These are phyloP conservation scores for Bretziella fagacearum DNA, from an alignment of 2,329 filamentous ascomycete genomes.

Conservation along the genomic window DNA sequence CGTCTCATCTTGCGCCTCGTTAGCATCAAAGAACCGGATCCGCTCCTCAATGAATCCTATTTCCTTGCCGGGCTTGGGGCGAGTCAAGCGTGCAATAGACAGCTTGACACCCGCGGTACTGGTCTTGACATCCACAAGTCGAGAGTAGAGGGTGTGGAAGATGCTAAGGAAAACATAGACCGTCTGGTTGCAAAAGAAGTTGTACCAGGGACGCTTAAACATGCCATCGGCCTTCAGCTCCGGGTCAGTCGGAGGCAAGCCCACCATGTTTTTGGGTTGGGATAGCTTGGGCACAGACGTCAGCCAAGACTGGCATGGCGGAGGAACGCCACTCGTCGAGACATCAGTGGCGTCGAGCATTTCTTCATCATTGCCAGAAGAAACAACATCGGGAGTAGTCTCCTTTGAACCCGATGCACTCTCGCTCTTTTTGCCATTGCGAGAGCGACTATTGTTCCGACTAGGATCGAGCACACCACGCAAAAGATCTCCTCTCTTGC, in stretches of 20 bases:
- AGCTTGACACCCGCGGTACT: slow-evolving; percentile 55
- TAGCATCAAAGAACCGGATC: slow-evolving; percentile 50
- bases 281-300: slow-evolving; percentile 41
- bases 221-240: slow-evolving; percentile 61
- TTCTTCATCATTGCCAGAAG: slow-evolving; percentile 55
- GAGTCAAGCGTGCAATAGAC: slow-evolving; percentile 56
- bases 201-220: slow-evolving; percentile 66
- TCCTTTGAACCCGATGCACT: slow-evolving; percentile 72
- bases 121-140: slow-evolving; percentile 68
- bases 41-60: slow-evolving; percentile 69
- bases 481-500: slow-evolving; percentile 64
- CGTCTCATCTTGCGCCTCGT: slow-evolving; percentile 35
- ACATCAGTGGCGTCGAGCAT: slow-evolving; percentile 42
- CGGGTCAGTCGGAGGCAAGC: slow-evolving; percentile 33
- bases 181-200: slow-evolving; percentile 79
- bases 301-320: slow-evolving; percentile 38
- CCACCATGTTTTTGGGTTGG: slow-evolving; percentile 27
- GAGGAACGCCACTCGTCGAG: slow-evolving; percentile 33
- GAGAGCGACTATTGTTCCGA: slow-evolving; percentile 51
- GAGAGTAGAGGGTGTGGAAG: slow-evolving; percentile 77
- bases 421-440: slow-evolving; percentile 55
- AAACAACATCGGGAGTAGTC: slow-evolving; percentile 70
- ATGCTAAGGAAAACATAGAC: slow-evolving; percentile 92
- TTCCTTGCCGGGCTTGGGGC: slow-evolving; percentile 63
- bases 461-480: slow-evolving; percentile 70